These are phyloP conservation scores for Hibiscus trionum DNA, from an alignment of 345 rosid species.

Conservation along the genomic window DNA sequence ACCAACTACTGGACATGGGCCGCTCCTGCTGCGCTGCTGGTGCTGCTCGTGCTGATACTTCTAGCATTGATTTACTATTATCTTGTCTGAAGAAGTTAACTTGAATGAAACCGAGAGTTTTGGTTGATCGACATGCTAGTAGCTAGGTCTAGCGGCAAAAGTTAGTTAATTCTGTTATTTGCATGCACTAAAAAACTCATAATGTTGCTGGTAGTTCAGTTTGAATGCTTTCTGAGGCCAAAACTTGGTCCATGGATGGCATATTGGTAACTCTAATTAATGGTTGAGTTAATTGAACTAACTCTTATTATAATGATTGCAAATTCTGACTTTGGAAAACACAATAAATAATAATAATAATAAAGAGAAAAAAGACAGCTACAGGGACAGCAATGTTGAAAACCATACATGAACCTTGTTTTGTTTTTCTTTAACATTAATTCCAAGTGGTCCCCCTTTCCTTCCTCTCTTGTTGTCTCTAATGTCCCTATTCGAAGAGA, in stretches of 20 bases:
- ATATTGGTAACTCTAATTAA: too few species aligned
- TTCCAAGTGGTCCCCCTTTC: not conserved
- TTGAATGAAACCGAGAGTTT: constrained; percentile 16
- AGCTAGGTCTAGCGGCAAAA: constrained; percentile 17
- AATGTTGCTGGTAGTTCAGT: constrained; percentile 23
- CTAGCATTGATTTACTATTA: constrained; percentile 42
- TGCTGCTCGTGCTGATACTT: constrained; percentile 37
- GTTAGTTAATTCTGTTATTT: constrained; percentile 26
- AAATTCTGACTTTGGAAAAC: too few species aligned
- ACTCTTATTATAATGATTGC: too few species aligned
- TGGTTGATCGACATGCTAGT: constrained; percentile 11
- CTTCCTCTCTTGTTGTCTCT: not conserved
- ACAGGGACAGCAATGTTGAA: not conserved
- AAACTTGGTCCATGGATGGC: not conserved
- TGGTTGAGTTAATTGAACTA: too few species aligned
- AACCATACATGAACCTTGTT: constrained; percentile 4
- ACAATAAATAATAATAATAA: too few species aligned
- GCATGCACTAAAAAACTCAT: constrained; percentile 30
- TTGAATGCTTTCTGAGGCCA: constrained; percentile 8
- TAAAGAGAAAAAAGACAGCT: not conserved
- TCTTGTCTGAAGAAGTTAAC: constrained; percentile 25
- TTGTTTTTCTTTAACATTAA: not conserved
- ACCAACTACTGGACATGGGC: constrained; percentile 65
- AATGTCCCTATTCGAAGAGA: constrained; percentile 9
- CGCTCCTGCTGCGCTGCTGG: constrained; percentile 48